Evolutionary conservation across 306 rosid genomes (phyloP).

Genomic region (Clitoria ternatea): DNA sequence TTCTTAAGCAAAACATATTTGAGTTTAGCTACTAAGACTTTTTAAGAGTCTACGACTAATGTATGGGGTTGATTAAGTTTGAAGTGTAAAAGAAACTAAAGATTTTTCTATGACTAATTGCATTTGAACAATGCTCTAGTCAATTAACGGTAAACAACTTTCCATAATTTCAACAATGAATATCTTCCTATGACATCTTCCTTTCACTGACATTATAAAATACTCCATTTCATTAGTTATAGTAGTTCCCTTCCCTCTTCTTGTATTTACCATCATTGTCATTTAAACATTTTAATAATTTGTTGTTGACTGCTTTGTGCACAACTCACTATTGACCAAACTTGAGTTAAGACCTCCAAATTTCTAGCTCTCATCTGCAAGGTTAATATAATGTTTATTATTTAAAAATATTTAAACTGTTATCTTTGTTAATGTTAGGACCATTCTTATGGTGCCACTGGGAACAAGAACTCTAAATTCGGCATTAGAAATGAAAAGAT

Average conservation of each 20-base stretch:
- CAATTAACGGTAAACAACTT: not conserved
- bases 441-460: constrained; percentile 94
- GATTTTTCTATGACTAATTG: not conserved
- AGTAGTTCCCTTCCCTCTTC: too few species aligned
- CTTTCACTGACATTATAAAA: too few species aligned
- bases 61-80: not conserved
- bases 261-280: too few species aligned
- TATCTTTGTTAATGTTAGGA: constrained; percentile 46
- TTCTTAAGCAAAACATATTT: not conserved
- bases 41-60: too few species aligned
- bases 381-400: too few species aligned
- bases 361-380: not conserved
- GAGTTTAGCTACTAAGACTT: too few species aligned
- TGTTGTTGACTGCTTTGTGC: not conserved
- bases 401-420: not conserved
- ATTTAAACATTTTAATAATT: not conserved
- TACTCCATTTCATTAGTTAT: too few species aligned
- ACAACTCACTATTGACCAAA: not conserved
- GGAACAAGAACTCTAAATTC: constrained; percentile 93
- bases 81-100: not conserved
- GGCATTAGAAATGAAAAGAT: constrained; percentile 94
- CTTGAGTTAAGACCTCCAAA: not conserved
- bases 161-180: too few species aligned
- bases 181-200: too few species aligned
- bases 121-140: not conserved